Percentiles rank a stretch among this genome's conserved stretches.
These are phyloP conservation scores for Pleurozium schreberi DNA, from an alignment of 225 moss, liverwort and hornwort genomes.

Conservation along the genomic window DNA sequence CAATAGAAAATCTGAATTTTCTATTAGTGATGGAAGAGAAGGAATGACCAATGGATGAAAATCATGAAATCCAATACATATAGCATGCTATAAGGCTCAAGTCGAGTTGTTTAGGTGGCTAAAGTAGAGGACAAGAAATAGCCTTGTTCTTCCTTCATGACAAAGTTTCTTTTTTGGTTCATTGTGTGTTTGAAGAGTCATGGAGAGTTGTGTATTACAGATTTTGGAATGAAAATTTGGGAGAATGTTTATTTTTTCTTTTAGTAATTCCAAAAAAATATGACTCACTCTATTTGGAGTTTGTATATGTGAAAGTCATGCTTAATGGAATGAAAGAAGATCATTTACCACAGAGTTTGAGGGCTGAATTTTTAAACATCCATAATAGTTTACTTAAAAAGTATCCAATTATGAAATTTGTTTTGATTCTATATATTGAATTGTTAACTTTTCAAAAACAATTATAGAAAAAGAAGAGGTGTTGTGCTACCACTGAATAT, in stretches of 20 bases:
- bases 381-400: background rate
- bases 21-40: too few species aligned
- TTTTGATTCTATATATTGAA: background rate
- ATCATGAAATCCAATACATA: too few species aligned
- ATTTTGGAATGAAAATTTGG: background rate
- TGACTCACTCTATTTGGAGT: background rate
- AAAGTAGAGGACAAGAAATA: background rate
- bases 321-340: background rate
- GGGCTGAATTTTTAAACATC: too few species aligned
- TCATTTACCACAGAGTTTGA: background rate
- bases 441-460: background rate
- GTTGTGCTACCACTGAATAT: fast-evolving
- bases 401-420: background rate
- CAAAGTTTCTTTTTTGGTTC: background rate
- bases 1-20: too few species aligned
- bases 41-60: too few species aligned
- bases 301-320: background rate
- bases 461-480: background rate
- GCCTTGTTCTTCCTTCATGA: background rate
- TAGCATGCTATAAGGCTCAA: too few species aligned
- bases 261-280: background rate
- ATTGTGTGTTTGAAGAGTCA: background rate
- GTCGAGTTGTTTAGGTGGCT: background rate
- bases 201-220: background rate
- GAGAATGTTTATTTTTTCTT: fast-evolving